Conservation (phyloP, 2,329 filamentous ascomycete genomes). For the Huntiella abstrusa region DNA sequence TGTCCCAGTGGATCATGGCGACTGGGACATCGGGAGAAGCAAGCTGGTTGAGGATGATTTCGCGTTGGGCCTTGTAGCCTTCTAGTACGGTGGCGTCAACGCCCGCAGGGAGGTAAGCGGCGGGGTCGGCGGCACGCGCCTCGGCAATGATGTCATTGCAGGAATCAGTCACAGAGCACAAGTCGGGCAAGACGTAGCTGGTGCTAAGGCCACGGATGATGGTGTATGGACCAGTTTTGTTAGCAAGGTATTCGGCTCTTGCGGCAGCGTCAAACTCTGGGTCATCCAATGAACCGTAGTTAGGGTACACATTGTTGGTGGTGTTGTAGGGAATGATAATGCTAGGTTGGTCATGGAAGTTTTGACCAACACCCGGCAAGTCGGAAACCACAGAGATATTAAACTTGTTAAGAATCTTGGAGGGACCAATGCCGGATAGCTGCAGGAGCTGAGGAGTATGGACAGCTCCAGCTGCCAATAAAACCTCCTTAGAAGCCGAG, state of each 20-base stretch:
- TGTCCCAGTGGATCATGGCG: slow-evolving; percentile 19
- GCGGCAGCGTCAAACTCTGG: slow-evolving; percentile 18
- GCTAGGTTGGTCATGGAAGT: slow-evolving; percentile 24
- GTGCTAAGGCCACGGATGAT: slow-evolving; percentile 16
- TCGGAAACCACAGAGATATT: slow-evolving; percentile 24
- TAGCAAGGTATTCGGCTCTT: slow-evolving; percentile 17
- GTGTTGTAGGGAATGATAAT: slow-evolving; percentile 14
- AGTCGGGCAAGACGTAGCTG: slow-evolving; percentile 18
- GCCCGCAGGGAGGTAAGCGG: slow-evolving; percentile 18
- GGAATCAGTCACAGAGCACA: slow-evolving; percentile 18
- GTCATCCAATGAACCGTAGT: slow-evolving; percentile 13
- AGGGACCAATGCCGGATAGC: slow-evolving; percentile 29
- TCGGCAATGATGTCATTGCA: slow-evolving; percentile 15
- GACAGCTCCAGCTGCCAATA: slow-evolving; percentile 23
- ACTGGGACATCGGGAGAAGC: slow-evolving; percentile 15
- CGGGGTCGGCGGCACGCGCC: slow-evolving; percentile 18
- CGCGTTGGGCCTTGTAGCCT: slow-evolving; percentile 21
- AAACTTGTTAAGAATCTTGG: slow-evolving; percentile 18
- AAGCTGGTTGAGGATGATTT: slow-evolving; percentile 17
- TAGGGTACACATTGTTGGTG: slow-evolving; percentile 16
- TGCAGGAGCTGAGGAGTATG: slow-evolving; percentile 28
- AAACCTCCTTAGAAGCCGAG: slow-evolving; percentile 19
- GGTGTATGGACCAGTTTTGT: slow-evolving; percentile 17
- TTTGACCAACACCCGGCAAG: slow-evolving; percentile 29
- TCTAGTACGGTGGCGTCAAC: slow-evolving; percentile 19